These are phyloP conservation scores for Fusarium zealandicum DNA, from an alignment of 2,329 filamentous ascomycete genomes.

Conservation along the genomic window DNA sequence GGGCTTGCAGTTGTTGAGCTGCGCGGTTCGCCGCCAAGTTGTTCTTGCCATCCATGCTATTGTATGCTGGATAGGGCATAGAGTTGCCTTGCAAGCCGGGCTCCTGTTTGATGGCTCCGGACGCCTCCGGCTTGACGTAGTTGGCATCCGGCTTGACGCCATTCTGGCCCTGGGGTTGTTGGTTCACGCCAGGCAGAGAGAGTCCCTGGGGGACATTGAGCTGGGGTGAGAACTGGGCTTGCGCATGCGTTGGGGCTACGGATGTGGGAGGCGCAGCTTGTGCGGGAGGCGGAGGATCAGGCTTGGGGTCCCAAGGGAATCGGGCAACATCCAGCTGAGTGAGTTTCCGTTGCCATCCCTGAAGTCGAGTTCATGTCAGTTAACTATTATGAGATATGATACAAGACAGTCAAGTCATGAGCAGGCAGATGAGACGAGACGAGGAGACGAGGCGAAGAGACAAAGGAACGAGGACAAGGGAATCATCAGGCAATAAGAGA, in stretches of 20 bases:
- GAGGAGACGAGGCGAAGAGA: neutral
- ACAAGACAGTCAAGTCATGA: slow-evolving; percentile 2
- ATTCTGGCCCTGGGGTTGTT: slow-evolving; percentile 43
- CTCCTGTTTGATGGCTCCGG: slow-evolving; percentile 54
- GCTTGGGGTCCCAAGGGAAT: slow-evolving; percentile 95
- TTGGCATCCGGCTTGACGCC: slow-evolving; percentile 54
- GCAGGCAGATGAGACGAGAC: neutral
- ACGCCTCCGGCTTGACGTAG: slow-evolving; percentile 57
- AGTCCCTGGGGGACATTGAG: slow-evolving; percentile 36
- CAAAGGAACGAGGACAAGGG: neutral
- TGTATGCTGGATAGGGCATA: slow-evolving; percentile 47
- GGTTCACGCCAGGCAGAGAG: slow-evolving; percentile 43
- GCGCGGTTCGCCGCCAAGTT: slow-evolving; percentile 62
- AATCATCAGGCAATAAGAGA: neutral
- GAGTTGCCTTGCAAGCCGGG: slow-evolving; percentile 46
- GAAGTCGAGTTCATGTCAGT: slow-evolving; percentile 33
- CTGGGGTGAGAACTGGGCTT: slow-evolving; percentile 45
- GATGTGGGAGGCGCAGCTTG: slow-evolving; percentile 44
- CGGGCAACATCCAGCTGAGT: slow-evolving; percentile 82
- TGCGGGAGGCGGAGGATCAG: slow-evolving; percentile 60
- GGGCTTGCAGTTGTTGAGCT: slow-evolving; percentile 61
- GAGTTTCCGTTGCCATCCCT: slow-evolving; percentile 96
- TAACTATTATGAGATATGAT: slow-evolving; percentile 3
- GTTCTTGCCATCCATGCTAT: slow-evolving; percentile 45
- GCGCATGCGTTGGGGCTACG: slow-evolving; percentile 39